Base-by-base conservation (phyloP, 139 green algal species). In the Chlorella sp. region DNA sequence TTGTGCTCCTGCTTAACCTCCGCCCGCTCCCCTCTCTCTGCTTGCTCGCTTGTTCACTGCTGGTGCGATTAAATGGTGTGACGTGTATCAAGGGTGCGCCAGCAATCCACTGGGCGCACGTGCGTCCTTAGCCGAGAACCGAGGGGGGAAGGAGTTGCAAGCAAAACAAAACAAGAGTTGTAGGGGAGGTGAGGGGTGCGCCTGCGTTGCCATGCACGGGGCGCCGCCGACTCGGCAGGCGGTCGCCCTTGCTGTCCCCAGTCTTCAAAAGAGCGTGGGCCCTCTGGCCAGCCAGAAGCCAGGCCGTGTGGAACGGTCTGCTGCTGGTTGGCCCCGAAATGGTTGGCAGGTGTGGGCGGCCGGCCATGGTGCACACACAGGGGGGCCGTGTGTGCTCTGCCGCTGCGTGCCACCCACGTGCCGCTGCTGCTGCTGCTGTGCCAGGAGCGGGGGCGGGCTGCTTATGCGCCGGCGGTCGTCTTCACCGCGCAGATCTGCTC, bases 401-500 rank as follows among this genome's bases (percentile, higher is more conserved):
- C 9, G 48, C 48, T 57, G 48, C 48, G n/a, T n/a, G n/a, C n/a
- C 79, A 42, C 15, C 79, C 79, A 36, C 28, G n/a, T 48, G 42
- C 79, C 79, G 79, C 79, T 40, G 83, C 83, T 87, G 83, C 83
- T 87, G 83, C 80, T 68, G 80, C 80, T 71, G 48, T 19, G 37
- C 34, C 16, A 81, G 75, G 75, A 34, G 75, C 42, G 30, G 42
- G 79, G 30, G 19, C 12, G 77, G 83, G 36, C 22, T 57, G 81
- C 76, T 69, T 92, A 92, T 16, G 83, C 32, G 57, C 48, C 84
- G 66, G 39, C 84, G 73, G 89, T 90, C 32, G 90, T 89, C 96
- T 99, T 99, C 60, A 96, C 79, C n/a, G 95, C 93, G 91, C 94
- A 96, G 87, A 99, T 97, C 94, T 97, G 96, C 94, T 99, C 97